Base-by-base conservation (phyloP, 306 rosid species). In the Rosa chinensis region DNA sequence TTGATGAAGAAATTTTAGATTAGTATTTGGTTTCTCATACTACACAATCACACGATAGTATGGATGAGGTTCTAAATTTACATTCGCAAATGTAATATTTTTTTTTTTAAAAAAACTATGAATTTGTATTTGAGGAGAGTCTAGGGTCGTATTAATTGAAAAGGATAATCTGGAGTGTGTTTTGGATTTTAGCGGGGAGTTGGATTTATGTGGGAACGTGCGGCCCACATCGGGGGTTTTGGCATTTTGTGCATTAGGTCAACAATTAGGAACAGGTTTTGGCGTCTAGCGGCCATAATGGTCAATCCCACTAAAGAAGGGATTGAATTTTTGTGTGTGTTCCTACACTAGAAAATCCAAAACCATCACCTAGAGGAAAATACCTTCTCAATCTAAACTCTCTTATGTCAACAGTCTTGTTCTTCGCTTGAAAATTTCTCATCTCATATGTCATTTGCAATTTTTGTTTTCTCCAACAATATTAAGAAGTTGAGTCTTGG, bases 261-360 rank as follows among this genome's bases (percentile, higher is more conserved):
- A 89, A 94, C 95, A 89, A 88, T 87, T 79, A 74, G 91, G 92
- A 88, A 83, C 82, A 85, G 68, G 76, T 84, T 86, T 89, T 84
- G 96, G 82, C 89, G 61, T 84, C 63, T 91, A 84, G 64, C 85
- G 89, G 86, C 79, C 18, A 73, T 85, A 66, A 18, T 77, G 82
- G 83, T 84, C 85, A 80, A 82, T 79, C 81, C 85, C 88, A 85
- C 89, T 86, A 77, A 86, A 66, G 70, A 72, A 70, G 44, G 73
- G 0, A 10, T 64, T 74, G 70, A 43, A 61, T 62, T 70, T 70
- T 47, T 9, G 17, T 58, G 55, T n/a, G 52, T 20, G 7, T 63
- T 59, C 37, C 1, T n/a, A 56, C 4, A 52, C 1, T 20, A 6
- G 25, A 1, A 10, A 23, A 10, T 23, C 66, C 66, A 23, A 59